A percentile compares a stretch with the other conserved stretches of the same genome.
Conservation (phyloP, 495 filamentous ascomycete species). For the Penicillium canescens region DNA sequence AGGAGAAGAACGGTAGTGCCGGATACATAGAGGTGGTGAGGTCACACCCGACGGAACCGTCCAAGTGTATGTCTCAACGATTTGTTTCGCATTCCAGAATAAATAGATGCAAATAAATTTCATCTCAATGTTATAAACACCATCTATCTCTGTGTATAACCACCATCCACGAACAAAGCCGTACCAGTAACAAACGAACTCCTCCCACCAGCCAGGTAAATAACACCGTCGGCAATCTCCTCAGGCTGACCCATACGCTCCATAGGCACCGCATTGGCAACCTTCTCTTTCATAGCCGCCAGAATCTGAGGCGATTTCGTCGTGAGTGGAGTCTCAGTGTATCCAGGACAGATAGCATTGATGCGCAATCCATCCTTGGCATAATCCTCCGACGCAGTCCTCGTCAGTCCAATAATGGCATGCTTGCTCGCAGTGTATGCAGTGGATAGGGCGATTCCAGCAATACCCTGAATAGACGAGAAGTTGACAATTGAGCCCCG, state of each 20-base stretch:
- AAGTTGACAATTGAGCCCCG: slow-evolving; percentile 46
- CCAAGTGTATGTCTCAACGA: not conserved
- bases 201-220: slow-evolving; percentile 40
- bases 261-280: slow-evolving; percentile 41
- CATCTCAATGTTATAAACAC: not conserved
- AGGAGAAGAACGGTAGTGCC: no score
- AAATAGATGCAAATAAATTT: not conserved
- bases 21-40: slow-evolving; percentile 12
- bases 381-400: slow-evolving; percentile 45
- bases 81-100: not conserved
- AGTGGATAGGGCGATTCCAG: slow-evolving; percentile 26
- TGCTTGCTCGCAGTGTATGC: slow-evolving; percentile 38
- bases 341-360: slow-evolving; percentile 48
- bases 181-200: slow-evolving; percentile 43
- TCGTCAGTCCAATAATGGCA: slow-evolving; percentile 35
- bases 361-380: slow-evolving; percentile 40
- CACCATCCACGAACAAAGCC: slow-evolving; percentile 46
- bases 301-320: slow-evolving; percentile 27
- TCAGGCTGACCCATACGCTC: slow-evolving; percentile 37
- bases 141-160: slow-evolving; percentile 30
- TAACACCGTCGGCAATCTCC: slow-evolving; percentile 45
- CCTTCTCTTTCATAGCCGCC: slow-evolving; percentile 20
- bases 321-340: slow-evolving; percentile 44
- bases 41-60: slow-evolving; percentile 5
- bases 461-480: slow-evolving; percentile 40